phyloP scores from a whole-genome alignment of 768 basidiomycete species.

The Pleurotus tuoliensis region DNA sequence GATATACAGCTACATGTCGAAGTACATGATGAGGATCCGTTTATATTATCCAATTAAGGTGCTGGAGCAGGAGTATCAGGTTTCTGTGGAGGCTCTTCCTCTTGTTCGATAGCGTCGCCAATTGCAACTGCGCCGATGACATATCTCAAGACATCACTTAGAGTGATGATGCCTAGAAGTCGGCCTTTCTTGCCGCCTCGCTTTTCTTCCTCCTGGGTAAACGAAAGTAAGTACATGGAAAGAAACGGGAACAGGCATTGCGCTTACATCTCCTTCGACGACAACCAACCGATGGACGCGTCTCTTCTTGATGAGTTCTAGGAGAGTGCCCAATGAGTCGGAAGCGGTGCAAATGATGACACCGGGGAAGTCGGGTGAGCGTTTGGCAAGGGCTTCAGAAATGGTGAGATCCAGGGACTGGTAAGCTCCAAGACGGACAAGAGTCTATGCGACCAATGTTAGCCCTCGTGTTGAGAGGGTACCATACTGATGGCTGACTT shows the following conservation, averaged over 20 bases:
- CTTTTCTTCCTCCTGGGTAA: constrained; percentile 68
- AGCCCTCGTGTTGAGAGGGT: background rate
- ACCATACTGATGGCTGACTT: constrained; percentile 26
- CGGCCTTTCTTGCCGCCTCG: constrained; percentile 80
- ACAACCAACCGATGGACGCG: constrained; percentile 94
- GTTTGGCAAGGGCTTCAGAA: constrained; percentile 85
- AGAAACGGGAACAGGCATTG: background rate
- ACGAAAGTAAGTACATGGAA: background rate
- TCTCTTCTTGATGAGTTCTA: constrained; percentile 89
- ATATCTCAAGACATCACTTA: constrained; percentile 86
- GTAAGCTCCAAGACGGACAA: constrained; percentile 91
- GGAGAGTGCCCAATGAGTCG: constrained; percentile 86
- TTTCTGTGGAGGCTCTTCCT: constrained; percentile 12
- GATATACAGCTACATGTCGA: constrained; percentile 3
- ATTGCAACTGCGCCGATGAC: constrained; percentile 66
- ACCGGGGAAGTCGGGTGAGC: constrained; percentile 93
- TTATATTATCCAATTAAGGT: constrained; percentile 1
- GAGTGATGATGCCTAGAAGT: constrained; percentile 80
- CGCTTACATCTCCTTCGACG: constrained; percentile 81
- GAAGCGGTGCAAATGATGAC: constrained; percentile 93
- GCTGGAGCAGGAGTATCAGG: constrained; percentile 5
- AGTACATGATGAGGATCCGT: background rate
- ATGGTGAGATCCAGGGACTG: constrained; percentile 95
- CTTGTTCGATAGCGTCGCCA: constrained; percentile 37
- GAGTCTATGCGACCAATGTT: constrained; percentile 54